phyloP scores from a whole-genome alignment of 2,329 filamentous ascomycete species.

The Xylariaceae sp. region DNA sequence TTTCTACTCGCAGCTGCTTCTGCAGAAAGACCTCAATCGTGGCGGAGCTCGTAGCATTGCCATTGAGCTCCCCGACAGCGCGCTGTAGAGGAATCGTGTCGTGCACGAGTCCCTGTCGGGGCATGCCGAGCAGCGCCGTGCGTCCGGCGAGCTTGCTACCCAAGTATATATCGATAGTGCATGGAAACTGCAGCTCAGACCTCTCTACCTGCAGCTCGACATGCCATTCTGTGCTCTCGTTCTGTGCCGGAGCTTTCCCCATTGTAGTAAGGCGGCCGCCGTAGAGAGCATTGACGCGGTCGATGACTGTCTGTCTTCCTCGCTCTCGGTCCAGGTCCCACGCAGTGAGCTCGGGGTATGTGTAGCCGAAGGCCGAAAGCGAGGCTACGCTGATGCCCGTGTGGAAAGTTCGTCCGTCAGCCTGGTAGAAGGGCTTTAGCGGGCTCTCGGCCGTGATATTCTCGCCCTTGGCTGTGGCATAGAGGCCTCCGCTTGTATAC shows the following conservation, averaged over 20 bases:
- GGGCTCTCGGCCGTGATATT: conserved; percentile 47
- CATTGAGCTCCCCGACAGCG: conserved; percentile 7
- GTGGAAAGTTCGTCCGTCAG: conserved; percentile 42
- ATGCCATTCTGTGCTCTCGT: conserved; percentile 36
- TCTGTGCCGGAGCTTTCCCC: neutral
- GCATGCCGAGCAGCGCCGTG: conserved; percentile 43
- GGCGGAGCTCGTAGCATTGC: neutral
- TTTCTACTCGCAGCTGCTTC: conserved; percentile 18
- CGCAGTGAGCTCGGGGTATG: conserved; percentile 44
- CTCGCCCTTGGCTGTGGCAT: conserved; percentile 44
- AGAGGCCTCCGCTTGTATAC: conserved; percentile 40
- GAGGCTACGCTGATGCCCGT: conserved; percentile 42
- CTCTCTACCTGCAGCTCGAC: conserved; percentile 43
- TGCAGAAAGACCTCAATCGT: conserved; percentile 14
- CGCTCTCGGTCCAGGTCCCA: conserved; percentile 61
- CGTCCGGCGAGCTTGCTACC: conserved; percentile 35
- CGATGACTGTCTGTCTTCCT: conserved; percentile 63
- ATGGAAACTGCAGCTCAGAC: conserved; percentile 41
- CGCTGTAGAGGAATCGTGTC: conserved; percentile 38
- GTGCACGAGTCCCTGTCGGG: conserved; percentile 36
- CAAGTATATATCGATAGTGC: conserved; percentile 41
- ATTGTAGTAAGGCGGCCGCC: conserved; percentile 8
- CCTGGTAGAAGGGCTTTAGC: conserved; percentile 54
- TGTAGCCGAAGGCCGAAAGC: conserved; percentile 44
- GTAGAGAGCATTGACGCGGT: conserved; percentile 61